These are phyloP conservation scores for Curvularia spicifera DNA, from an alignment of 2,329 filamentous ascomycete species.

Conservation along the genomic window DNA sequence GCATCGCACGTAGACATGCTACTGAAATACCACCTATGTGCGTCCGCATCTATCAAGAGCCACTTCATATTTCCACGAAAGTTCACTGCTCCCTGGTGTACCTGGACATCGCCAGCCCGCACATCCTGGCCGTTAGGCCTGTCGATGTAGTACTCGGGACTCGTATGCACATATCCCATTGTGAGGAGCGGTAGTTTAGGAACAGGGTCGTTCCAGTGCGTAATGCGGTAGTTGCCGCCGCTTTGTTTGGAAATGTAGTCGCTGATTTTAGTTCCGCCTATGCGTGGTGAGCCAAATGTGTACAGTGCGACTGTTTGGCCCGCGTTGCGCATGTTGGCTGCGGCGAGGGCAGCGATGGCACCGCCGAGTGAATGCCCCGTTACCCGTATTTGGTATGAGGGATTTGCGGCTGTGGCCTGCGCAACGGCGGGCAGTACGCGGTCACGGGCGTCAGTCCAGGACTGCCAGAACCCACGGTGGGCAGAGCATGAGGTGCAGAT, in stretches of 20 bases:
- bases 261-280: constrained; percentile 66
- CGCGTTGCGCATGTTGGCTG: constrained; percentile 53
- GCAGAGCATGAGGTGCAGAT: constrained; percentile 58
- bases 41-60: constrained; percentile 37
- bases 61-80: constrained; percentile 40
- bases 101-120: constrained; percentile 29
- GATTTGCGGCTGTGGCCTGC: constrained; percentile 55
- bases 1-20: constrained; percentile 32
- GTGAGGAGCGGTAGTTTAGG: constrained; percentile 68
- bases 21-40: constrained; percentile 48
- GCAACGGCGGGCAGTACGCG: constrained; percentile 55
- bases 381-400: constrained; percentile 61
- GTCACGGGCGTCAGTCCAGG: constrained; percentile 62
- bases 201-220: constrained; percentile 71
- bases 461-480: constrained; percentile 65
- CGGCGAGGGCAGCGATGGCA: constrained; percentile 67
- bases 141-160: constrained; percentile 68
- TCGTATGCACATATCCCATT: constrained; percentile 69
- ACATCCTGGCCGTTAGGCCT: constrained; percentile 31
- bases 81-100: constrained; percentile 32
- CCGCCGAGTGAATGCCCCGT: constrained; percentile 74
- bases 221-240: constrained; percentile 67
- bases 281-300: constrained; percentile 71
- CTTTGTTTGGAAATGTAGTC: constrained; percentile 62
- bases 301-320: constrained; percentile 51